phyloP scores from a whole-genome alignment of 495 filamentous ascomycete genomes.

The Penicillium diatomitis region DNA sequence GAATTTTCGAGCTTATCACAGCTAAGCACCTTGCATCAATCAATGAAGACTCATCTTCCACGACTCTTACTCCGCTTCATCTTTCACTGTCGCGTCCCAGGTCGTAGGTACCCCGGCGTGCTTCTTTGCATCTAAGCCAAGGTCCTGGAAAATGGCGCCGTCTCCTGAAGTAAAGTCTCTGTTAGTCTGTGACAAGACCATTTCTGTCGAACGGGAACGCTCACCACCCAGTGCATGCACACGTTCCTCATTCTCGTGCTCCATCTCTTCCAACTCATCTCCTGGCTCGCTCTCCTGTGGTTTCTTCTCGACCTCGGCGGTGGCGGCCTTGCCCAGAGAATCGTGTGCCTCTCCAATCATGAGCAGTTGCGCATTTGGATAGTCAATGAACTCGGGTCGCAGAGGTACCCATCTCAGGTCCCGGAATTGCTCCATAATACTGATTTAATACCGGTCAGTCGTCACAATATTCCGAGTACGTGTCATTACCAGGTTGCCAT shows the following conservation, averaged over 20 bases:
- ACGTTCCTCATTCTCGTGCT: conserved; percentile 53
- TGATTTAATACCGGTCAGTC: conserved; percentile 6
- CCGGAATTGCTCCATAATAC: conserved; percentile 63
- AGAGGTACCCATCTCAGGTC: conserved; percentile 66
- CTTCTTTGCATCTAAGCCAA: conserved; percentile 42
- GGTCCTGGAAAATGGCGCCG: conserved; percentile 44
- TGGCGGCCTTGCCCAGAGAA: conserved; percentile 49
- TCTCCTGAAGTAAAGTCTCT: conserved; percentile 26
- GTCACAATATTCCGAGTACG: background rate
- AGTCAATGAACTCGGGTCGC: conserved; percentile 68
- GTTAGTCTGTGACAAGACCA: background rate
- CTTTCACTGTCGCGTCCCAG: conserved; percentile 25
- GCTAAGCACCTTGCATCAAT: too few species aligned
- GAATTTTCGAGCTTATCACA: too few species aligned
- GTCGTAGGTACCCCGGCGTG: conserved; percentile 41
- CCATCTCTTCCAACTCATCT: conserved; percentile 49
- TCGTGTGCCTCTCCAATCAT: conserved; percentile 67
- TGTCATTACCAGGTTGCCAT: background rate
- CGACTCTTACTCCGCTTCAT: background rate
- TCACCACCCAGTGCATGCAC: conserved; percentile 46
- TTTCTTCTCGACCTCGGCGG: conserved; percentile 49
- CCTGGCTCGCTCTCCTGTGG: conserved; percentile 52
- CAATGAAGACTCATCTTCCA: background rate
- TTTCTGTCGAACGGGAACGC: background rate
- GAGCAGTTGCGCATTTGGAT: conserved; percentile 70